phyloP scores from a whole-genome alignment of 345 rosid species.

The Pseudoturritis turrita region DNA sequence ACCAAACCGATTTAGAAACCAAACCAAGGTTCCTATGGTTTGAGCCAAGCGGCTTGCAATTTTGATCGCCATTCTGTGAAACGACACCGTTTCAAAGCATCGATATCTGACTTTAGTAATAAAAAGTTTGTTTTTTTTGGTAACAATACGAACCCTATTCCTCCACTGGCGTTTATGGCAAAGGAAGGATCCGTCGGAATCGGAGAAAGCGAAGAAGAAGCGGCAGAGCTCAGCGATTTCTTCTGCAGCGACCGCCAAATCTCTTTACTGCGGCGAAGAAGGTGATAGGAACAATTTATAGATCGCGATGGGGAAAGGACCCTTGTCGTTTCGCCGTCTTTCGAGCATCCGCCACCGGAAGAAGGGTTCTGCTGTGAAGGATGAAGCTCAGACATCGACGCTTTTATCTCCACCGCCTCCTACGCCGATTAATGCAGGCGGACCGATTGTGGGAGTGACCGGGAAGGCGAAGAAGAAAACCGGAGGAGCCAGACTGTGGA shows the following conservation, averaged over 20 bases:
- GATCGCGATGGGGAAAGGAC: slow-evolving; percentile 45
- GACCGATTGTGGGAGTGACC: slow-evolving; percentile 23
- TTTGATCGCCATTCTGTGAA: too few species aligned
- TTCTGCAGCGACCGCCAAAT: neutral
- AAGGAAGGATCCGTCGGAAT: neutral
- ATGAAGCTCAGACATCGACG: neutral
- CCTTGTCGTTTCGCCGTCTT: slow-evolving; percentile 43
- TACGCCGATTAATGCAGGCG: slow-evolving; percentile 10
- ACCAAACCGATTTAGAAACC: neutral
- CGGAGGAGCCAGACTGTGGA: slow-evolving; percentile 87
- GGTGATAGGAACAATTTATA: neutral
- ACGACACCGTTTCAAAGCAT: neutral
- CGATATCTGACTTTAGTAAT: neutral
- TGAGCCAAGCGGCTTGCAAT: too few species aligned
- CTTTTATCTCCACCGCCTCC: slow-evolving; percentile 32
- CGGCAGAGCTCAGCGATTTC: slow-evolving; percentile 5
- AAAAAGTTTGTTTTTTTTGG: neutral
- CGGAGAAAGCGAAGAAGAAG: slow-evolving; percentile 3
- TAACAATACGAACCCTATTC: slow-evolving; percentile 11
- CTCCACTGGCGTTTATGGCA: slow-evolving; percentile 23
- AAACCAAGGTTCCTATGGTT: too few species aligned
- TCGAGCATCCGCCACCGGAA: slow-evolving; percentile 42
- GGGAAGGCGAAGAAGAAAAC: slow-evolving; percentile 83
- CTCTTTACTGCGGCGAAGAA: neutral
- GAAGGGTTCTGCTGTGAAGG: slow-evolving; percentile 28